Conservation (phyloP, 768 basidiomycete genomes). For the Amanita phalloides region DNA sequence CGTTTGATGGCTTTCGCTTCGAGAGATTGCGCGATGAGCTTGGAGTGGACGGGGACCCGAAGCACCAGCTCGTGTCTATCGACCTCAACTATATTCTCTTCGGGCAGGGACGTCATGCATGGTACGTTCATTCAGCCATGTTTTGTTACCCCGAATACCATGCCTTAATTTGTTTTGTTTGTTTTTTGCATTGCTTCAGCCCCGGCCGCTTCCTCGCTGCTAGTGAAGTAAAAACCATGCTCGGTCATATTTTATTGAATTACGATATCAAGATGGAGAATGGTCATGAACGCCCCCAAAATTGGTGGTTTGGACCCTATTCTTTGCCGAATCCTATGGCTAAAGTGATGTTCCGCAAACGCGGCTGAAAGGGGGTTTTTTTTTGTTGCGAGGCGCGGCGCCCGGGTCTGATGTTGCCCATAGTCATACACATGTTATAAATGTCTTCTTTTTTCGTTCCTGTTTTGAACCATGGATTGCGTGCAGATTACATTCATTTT, state of each 20-base stretch:
- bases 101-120: slow-evolving; percentile 16
- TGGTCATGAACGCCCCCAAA: slow-evolving; percentile 7
- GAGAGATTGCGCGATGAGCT: slow-evolving; percentile 15
- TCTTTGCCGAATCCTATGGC: slow-evolving; percentile 20
- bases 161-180: too few species aligned
- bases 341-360: slow-evolving; percentile 24
- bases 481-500: too few species aligned
- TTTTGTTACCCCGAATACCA: background rate
- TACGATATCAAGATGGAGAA: slow-evolving; percentile 24
- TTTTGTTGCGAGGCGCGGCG: too few species aligned
- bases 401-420: too few species aligned
- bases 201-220: slow-evolving; percentile 25
- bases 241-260: slow-evolving; percentile 19
- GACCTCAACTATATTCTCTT: slow-evolving; percentile 19
- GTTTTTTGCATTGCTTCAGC: background rate
- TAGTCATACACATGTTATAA: too few species aligned
- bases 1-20: slow-evolving; percentile 33
- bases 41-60: slow-evolving; percentile 13
- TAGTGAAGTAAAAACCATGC: slow-evolving; percentile 21
- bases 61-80: slow-evolving; percentile 20
- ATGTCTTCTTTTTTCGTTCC: too few species aligned
- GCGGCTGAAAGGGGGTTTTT: background rate
- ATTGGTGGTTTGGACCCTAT: slow-evolving; percentile 8
- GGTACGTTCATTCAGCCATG: slow-evolving; percentile 3
- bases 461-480: too few species aligned